Evolutionary conservation across 1,284 basidiomycete species (phyloP), one percentile per base, ranked within the genome.

Genomic region (Hemileia vastatrix): DNA sequence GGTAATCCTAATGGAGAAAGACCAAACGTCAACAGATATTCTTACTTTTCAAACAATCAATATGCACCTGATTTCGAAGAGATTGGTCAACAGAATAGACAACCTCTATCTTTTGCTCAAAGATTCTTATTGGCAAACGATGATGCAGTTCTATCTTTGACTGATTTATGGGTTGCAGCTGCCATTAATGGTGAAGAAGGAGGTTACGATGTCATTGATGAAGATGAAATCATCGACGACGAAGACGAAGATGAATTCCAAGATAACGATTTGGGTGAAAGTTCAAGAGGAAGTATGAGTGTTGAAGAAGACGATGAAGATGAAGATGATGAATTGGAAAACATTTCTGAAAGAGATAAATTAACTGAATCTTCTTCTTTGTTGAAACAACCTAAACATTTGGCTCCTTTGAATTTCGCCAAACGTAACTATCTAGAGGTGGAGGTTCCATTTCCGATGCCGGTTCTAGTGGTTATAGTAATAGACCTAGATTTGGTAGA

Each of bases 151-250:
- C 89, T 87, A 54, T 87, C 86, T 66, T 87, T 94, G 67, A 86
- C 89, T 3, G 90, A 93, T 77, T 79, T 94, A 13, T 94, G 91
- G 90, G 88, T 94, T 64, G 90, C 90, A 8, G 86, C 90, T 21
- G 91, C 91, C 2, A 89, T 91, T 78, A 90, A 71, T 18, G 71
- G 67, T 31, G 71, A 69, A 68, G 86, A 88, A 66, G 83, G 87
- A 65, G n/a, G n/a, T n/a, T 82, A 83, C 2, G 86, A 86, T 8
- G 66, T 68, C 31, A 44, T 13, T 8, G 33, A 27, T 36, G 40
- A 45, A 47, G 54, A 63, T 19, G 24, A 50, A 21, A 55, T 48
- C 67, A 83, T 84, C 69, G 79, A 80, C 45, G 83, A 66, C 33
- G 67, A 69, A 62, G 77, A 75, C 24, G 73, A 75, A 45, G 52